These are phyloP conservation scores for Lanmaoa rubissima DNA, from an alignment of 768 basidiomycete species.

Conservation along the genomic window DNA sequence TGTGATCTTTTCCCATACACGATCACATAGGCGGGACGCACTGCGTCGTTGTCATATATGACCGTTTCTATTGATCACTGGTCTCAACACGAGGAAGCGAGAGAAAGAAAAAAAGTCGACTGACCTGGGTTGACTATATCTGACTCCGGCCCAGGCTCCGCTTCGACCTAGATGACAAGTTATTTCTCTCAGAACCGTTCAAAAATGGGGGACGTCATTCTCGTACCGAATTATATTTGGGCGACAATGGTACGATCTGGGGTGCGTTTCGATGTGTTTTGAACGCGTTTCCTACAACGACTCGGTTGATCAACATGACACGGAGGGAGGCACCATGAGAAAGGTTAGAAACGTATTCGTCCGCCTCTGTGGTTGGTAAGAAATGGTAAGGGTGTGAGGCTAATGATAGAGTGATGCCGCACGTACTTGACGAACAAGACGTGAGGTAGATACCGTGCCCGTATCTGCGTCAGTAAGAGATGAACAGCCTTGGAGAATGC, in stretches of 20 bases:
- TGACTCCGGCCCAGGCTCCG: slow-evolving; percentile 12
- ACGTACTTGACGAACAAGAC: slow-evolving; percentile 16
- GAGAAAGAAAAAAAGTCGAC: not conserved
- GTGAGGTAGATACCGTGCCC: slow-evolving; percentile 16
- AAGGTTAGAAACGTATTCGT: slow-evolving; percentile 17
- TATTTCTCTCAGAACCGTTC: not conserved
- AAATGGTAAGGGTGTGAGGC: not conserved
- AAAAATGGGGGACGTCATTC: no score
- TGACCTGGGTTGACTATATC: slow-evolving; percentile 15
- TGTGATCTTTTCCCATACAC: slow-evolving; percentile 11
- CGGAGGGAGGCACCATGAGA: slow-evolving; percentile 8
- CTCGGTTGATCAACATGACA: slow-evolving; percentile 12
- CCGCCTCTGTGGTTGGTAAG: slow-evolving; percentile 11
- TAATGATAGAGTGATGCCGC: not conserved
- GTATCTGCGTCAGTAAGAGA: not conserved
- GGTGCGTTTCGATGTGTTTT: slow-evolving; percentile 11
- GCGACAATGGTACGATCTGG: slow-evolving; percentile 6
- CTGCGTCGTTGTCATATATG: slow-evolving; percentile 14
- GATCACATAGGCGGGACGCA: slow-evolving; percentile 13
- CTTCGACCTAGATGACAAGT: slow-evolving; percentile 7
- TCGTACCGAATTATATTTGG: slow-evolving; percentile 9
- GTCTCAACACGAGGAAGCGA: not conserved
- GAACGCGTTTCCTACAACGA: slow-evolving; percentile 7
- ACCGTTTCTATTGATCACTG: slow-evolving; percentile 3
- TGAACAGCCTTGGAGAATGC: not conserved